Conservation (phyloP, 225 moss, liverwort and hornwort species). For the Neckera pumila region DNA sequence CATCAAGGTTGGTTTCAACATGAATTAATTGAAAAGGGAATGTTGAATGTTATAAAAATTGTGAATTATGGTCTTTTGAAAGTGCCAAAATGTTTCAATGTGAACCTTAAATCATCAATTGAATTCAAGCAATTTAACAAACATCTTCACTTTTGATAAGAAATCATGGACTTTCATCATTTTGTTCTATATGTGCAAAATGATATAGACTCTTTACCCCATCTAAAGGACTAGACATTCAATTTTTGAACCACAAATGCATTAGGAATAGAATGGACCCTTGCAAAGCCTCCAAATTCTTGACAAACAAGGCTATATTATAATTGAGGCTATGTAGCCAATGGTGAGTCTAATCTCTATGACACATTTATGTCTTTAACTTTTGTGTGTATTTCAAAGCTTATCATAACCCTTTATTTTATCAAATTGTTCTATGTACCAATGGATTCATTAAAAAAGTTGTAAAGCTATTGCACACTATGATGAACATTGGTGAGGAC, state of each 20-base stretch:
- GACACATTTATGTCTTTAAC: too few relatives aligned
- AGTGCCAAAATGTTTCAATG: too few relatives aligned
- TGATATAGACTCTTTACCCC: rapidly evolving
- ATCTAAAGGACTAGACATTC: rapidly evolving
- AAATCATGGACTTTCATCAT: not conserved
- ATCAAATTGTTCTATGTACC: not conserved
- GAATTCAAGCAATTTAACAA: not conserved
- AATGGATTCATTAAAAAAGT: not conserved
- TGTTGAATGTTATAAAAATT: rapidly evolving
- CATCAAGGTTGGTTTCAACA: not conserved
- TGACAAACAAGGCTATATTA: not conserved
- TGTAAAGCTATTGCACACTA: not conserved
- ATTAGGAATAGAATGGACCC: too few relatives aligned
- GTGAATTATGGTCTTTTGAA: not conserved
- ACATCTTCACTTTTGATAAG: not conserved
- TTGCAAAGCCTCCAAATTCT: rapidly evolving
- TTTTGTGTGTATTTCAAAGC: not conserved
- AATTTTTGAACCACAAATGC: not conserved
- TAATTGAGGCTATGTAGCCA: not conserved
- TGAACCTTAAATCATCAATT: not conserved
- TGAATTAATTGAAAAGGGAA: not conserved
- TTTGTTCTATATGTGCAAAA: not conserved
- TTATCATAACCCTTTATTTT: rapidly evolving
- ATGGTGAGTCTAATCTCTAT: not conserved
- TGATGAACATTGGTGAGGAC: not conserved